phyloP scores from a whole-genome alignment of 2,329 filamentous ascomycete species.

The Exutisphaerella laricina region DNA sequence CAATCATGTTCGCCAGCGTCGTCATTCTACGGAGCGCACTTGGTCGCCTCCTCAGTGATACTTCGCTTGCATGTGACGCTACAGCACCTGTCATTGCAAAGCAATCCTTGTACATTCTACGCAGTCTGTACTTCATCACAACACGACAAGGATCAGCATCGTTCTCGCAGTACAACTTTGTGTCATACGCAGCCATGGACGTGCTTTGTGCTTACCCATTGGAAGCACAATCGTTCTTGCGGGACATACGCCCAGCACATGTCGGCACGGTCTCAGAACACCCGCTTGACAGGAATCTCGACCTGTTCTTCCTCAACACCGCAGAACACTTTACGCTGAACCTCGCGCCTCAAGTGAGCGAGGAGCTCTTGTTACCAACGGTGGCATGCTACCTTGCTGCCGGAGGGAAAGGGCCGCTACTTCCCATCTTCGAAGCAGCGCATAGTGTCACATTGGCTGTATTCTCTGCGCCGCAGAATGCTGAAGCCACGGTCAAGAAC shows the following conservation, averaged over 20 bases:
- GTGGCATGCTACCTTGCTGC: constrained; percentile 67
- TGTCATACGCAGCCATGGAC: constrained; percentile 76
- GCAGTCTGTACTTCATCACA: constrained; percentile 77
- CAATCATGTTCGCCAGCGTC: constrained; percentile 68
- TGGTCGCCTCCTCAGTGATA: constrained; percentile 57
- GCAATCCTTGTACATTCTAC: constrained; percentile 66
- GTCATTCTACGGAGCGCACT: constrained; percentile 70
- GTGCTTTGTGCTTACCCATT: constrained; percentile 66
- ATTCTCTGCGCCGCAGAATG: constrained; percentile 73
- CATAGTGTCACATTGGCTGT: constrained; percentile 77
- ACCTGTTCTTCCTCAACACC: constrained; percentile 82
- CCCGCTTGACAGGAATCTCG: constrained; percentile 65
- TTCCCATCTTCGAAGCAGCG: constrained; percentile 79
- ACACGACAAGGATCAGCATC: constrained; percentile 64
- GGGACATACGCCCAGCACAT: constrained; percentile 53
- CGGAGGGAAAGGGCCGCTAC: constrained; percentile 52
- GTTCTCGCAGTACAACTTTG: constrained; percentile 81
- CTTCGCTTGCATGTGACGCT: constrained; percentile 48
- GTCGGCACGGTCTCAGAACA: constrained; percentile 54
- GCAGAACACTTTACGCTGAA: constrained; percentile 75
- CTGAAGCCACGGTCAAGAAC: constrained; percentile 62
- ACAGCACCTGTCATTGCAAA: constrained; percentile 62
- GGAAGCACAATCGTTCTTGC: constrained; percentile 62
- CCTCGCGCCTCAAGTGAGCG: constrained; percentile 61
- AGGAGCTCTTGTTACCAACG: constrained; percentile 67